phyloP scores from a whole-genome alignment of 192 early-diverging fungal species.

The Gamsiella multidivaricata region DNA sequence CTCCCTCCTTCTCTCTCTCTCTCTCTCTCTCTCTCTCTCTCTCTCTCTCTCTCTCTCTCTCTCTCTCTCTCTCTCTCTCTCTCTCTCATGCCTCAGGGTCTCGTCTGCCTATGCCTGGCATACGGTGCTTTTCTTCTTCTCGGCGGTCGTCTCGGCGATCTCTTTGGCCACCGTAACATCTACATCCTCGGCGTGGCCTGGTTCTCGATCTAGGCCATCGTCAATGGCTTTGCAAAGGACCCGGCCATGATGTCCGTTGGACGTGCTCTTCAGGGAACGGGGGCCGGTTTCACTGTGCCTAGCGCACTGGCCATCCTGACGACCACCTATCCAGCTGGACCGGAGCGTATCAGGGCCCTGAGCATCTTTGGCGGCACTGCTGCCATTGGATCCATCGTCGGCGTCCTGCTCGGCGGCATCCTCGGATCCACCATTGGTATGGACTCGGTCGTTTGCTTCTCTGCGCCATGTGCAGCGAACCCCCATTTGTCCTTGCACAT shows the following conservation, averaged over 20 bases:
- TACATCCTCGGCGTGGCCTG: conserved; percentile 39
- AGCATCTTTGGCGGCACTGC: conserved; percentile 45
- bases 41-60: not conserved
- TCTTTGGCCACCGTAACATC: conserved; percentile 47
- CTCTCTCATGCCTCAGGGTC: conserved; percentile 6
- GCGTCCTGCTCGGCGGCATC: conserved; percentile 44
- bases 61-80: no score
- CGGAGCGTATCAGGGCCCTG: conserved; percentile 34
- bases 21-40: not conserved
- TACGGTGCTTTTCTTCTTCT: conserved; percentile 49
- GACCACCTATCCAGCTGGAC: conserved; percentile 35
- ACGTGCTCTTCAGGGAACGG: conserved; percentile 49
- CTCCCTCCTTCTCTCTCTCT: not conserved
- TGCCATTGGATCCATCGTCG: conserved; percentile 36
- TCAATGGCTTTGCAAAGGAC: conserved; percentile 38
- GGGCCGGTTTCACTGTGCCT: conserved; percentile 50
- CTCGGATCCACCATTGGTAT: conserved; percentile 36
- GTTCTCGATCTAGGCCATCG: conserved; percentile 44
- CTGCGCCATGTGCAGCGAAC: no score
- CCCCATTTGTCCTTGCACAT: no score
- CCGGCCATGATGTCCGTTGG: conserved; percentile 39
- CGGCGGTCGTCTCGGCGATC: conserved; percentile 50
- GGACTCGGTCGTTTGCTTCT: no score
- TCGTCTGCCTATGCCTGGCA: conserved; percentile 47
- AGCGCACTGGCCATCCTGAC: conserved; percentile 52